Base-by-base conservation (phyloP, 192 early-diverging fungal genomes). In the Thamnidium elegans region DNA sequence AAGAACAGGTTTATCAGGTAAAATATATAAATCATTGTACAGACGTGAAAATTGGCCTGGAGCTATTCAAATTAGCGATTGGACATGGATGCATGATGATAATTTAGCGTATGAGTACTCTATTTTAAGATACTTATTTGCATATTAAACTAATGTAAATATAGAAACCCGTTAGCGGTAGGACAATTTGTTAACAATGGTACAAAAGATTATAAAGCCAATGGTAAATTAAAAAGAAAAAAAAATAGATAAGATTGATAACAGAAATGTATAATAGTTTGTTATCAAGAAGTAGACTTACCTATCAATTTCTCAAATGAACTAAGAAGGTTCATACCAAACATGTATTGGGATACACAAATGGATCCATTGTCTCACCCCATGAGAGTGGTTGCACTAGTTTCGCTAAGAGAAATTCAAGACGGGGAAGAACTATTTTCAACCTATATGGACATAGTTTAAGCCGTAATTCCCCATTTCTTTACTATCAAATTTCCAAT, bases 171-270 rank as follows among this genome's bases (percentile, higher is more conserved):
- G 9, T 48, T 81, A 20, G 73, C 73, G 3, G 63, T 78, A 10
- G 79, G 79, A 19, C 79, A 81, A 43, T 73, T 75, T 34, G 73
- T 81, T 43, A 81, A 81, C 48, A 81, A 81, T 50, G 73, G 73
- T 1, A 73, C 67, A 9, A n/a, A 43, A 7, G 31, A 47, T 15
- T 62, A 58, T 48, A 55, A 53, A 20, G 47, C 75, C 13, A 81
- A 81, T 67, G 79, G 72, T 73, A 68, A 42, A 26, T 2, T 26
- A 2, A 26, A 26, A 26, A 26, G 3, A 26, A 26, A 26, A 26
- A 26, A 3, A 31, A 17, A 4, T 45, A 8, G 19, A 15, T 44
- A 9, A 14, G 8, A 32, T 30, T 26, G 26, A 26, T 26, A 26
- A 26, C 26, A 26, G 26, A 26, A 26, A 26, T 19, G 14, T 7